Percentiles rank a stretch among this genome's conserved stretches.
Conservation (phyloP, 345 rosid species). For the Raphanus raphanistrum region DNA sequence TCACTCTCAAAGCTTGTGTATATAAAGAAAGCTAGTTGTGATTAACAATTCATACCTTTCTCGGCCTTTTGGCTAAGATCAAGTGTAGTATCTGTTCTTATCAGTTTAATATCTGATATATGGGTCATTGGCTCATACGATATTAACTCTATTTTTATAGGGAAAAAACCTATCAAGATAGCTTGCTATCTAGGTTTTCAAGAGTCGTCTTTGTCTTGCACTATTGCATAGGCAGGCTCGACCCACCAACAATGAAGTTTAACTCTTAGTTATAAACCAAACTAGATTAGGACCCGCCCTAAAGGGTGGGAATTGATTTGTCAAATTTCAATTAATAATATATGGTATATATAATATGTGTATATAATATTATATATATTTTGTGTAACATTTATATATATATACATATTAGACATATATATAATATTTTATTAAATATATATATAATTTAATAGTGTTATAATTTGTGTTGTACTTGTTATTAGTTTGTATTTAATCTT, state of each 20-base stretch:
- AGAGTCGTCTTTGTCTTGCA: constrained; percentile 36
- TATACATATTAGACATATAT: no score
- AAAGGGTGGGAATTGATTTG: no score
- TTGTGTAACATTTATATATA: no score
- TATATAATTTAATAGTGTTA: no score
- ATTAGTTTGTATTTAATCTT: no score
- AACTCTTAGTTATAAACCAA: neutral
- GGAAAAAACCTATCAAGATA: constrained; percentile 8
- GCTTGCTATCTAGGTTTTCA: constrained; percentile 32
- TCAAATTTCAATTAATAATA: no score
- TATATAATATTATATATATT: no score
- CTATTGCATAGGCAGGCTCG: constrained; percentile 35
- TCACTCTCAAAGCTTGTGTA: neutral
- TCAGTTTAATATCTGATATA: constrained; percentile 67
- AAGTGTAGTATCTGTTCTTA: constrained; percentile 69
- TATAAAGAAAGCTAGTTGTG: neutral
- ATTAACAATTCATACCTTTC: constrained; percentile 41
- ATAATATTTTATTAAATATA: no score
- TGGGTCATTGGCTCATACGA: constrained; percentile 32
- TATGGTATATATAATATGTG: no score
- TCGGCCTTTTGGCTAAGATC: constrained; percentile 78
- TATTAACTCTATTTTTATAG: constrained; percentile 35
- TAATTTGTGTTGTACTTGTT: no score
- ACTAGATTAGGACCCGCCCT: no score
- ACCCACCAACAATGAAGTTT: constrained; percentile 9